Evolutionary conservation across 2,329 filamentous ascomycete species (phyloP).

Genomic region (Ceratocystis cubensis): DNA sequence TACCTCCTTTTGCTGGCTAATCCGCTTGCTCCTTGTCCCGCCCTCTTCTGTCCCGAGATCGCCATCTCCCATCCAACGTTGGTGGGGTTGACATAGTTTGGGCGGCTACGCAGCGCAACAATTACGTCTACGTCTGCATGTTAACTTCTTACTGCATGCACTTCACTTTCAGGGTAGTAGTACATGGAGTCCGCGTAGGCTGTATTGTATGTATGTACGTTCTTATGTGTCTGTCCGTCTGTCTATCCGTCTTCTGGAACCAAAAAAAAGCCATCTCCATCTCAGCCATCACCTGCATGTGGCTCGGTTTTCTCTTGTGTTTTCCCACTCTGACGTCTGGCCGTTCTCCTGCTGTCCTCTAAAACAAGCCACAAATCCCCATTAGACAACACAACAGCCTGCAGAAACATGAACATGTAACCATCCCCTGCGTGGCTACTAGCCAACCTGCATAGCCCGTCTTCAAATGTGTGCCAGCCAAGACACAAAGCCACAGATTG

Average conservation of each 20-base stretch:
- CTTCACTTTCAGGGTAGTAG: neutral
- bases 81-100: neutral
- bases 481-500: neutral
- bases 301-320: too few species aligned
- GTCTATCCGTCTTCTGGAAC: neutral
- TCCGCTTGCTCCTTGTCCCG: neutral
- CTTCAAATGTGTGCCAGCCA: neutral
- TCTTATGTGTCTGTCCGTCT: neutral
- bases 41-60: neutral
- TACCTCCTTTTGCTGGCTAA: too few species aligned
- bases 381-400: neutral
- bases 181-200: neutral
- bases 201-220: too few species aligned
- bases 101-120: neutral
- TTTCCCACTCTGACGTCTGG: too few species aligned
- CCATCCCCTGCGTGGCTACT: neutral
- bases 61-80: neutral
- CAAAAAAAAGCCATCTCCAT: neutral
- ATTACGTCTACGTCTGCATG: neutral
- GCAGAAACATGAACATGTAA: neutral
- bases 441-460: neutral
- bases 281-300: neutral
- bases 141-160: neutral
- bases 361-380: too few species aligned
- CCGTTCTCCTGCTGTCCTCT: too few species aligned